Evolutionary conservation across 805 yeast genomes (phyloP).

Genomic region (Dipodascus geniculatus): DNA sequence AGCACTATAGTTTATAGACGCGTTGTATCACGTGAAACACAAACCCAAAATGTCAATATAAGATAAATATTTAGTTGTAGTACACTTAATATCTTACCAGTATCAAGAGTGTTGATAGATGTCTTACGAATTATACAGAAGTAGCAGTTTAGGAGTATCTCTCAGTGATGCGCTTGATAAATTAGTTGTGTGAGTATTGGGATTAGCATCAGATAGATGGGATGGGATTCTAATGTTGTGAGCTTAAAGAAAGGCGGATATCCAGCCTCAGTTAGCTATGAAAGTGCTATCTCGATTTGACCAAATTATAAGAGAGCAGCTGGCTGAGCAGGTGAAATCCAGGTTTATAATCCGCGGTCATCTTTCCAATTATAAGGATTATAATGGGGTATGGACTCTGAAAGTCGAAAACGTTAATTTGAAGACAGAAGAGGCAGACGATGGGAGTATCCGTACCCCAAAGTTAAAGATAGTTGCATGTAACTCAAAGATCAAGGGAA

Average conservation of each 20-base stretch:
- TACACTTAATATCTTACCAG: background rate
- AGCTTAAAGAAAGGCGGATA: background rate
- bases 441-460: background rate
- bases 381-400: background rate
- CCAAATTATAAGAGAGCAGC: background rate
- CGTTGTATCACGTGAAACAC: too few relatives aligned
- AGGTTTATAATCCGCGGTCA: background rate
- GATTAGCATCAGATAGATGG: background rate
- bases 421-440: background rate
- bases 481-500: too few relatives aligned
- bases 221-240: background rate
- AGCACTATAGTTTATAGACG: too few relatives aligned
- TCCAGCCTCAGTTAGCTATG: background rate
- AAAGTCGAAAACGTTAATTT: background rate
- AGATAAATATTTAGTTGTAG: background rate
- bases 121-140: background rate
- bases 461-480: background rate
- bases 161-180: background rate
- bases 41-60: too few relatives aligned
- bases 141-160: background rate
- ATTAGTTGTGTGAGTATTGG: background rate
- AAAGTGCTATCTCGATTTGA: background rate
- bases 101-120: background rate
- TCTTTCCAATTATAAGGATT: background rate
- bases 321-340: background rate